Percentiles rank a stretch among this genome's conserved stretches.
These are phyloP conservation scores for Micractinium sp. DNA, from an alignment of 139 green algal genomes.

Conservation along the genomic window DNA sequence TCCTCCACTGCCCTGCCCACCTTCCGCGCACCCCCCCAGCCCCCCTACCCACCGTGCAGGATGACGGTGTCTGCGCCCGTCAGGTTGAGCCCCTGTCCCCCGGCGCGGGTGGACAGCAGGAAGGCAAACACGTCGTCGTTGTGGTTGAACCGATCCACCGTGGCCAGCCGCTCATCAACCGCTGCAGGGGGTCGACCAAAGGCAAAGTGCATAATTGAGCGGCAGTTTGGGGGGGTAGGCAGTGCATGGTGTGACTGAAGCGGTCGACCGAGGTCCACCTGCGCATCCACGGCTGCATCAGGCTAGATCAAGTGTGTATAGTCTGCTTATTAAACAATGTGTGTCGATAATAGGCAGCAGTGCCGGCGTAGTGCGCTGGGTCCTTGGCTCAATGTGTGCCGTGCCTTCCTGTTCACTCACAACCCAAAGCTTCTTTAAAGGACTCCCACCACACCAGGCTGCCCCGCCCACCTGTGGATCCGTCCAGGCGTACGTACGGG, in stretches of 20 bases:
- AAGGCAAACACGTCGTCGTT: conserved; percentile 85
- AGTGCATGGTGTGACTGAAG: neutral
- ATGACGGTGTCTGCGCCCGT: conserved; percentile 96
- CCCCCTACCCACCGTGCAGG: conserved; percentile 68
- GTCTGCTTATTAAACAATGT: too few species aligned
- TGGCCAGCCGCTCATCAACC: conserved; percentile 80
- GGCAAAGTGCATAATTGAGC: neutral
- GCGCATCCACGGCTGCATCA: neutral
- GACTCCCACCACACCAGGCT: neutral
- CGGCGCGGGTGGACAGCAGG: conserved; percentile 92
- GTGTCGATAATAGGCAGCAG: neutral
- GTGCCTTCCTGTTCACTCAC: neutral
- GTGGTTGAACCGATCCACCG: conserved; percentile 87
- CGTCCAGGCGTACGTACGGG: conserved; percentile 87
- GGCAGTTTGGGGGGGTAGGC: neutral
- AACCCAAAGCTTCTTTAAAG: too few species aligned
- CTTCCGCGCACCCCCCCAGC: neutral
- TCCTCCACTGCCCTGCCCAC: neutral
- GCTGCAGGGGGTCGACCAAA: neutral
- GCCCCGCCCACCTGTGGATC: conserved; percentile 59
- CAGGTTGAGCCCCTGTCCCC: conserved; percentile 95
- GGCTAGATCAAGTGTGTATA: too few species aligned
- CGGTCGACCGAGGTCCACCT: neutral
- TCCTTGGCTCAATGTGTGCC: neutral
- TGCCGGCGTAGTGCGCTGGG: neutral